Base-by-base conservation (phyloP, 148 eudicot species). In the Rhododendron ferrugineum region DNA sequence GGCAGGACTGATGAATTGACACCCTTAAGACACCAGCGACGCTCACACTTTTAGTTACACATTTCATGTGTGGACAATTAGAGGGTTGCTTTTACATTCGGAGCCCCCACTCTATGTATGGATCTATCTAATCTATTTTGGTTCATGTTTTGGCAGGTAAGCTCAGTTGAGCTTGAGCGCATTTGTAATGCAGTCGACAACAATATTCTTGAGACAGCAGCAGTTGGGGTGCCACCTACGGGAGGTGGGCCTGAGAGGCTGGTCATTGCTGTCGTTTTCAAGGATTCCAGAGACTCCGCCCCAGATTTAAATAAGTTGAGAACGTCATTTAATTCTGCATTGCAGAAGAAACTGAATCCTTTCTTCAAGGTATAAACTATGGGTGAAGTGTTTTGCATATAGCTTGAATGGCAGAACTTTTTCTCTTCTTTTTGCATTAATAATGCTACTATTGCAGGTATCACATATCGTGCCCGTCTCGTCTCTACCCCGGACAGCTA, bases 141-240 rank as follows among this genome's bases (percentile, higher is more conserved):
- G 6, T 40, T 36, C 49, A 80, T 46, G 76, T 79, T 75, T 86
- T 82, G 32, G 42, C 90, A 97, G 99, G 98, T 95, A 80, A 97
- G 99, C 86, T 97, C 99, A 0, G 88, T 97, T 64, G 98, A 97
- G 91, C 94, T 97, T 28, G 99, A 97, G 86, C 95, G 98, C n/a
- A 85, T 94, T 1, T 95, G 98, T 50, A 97, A 93, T 78, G 86
- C 90, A 75, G 94, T 88, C 1, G 92, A 94, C 83, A 64, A 56
- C 78, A 87, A 58, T 81, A 88, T 97, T 81, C 92, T 95, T 2
- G 98, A 97, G 92, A 95, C 98, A 79, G 99, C 99, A 74, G 99
- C 99, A 23, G 70, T 97, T 82, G 98, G 98, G 75, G 94, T 93
- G 78, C 95, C 99, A 23, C 93, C 93, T n/a, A 11, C 85, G 44